Evolutionary conservation across 495 filamentous ascomycete genomes (phyloP), one percentile per base, ranked within the genome.

Genomic region (Melanomma pulvis-pyrius): DNA sequence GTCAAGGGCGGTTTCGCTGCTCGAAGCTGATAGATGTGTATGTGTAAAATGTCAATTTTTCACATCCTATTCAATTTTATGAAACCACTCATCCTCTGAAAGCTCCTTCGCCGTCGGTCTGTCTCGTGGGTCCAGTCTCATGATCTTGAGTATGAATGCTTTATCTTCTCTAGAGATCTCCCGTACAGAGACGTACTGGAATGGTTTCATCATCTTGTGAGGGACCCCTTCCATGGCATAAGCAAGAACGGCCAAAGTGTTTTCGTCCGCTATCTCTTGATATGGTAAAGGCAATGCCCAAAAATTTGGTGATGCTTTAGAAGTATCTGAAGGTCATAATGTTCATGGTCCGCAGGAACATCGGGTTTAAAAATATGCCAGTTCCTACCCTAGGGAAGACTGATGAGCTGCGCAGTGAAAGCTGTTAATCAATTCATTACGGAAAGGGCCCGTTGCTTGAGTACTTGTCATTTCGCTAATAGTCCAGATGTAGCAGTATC

Each of bases 361-460:
- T 73, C 69, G 7, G 79, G 79, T 57, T 76, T 78, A 60, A 80
- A 81, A n/a, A 80, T 76, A 65, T 76, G 74, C 63, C 73, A 81
- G 50, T 74, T 69, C 34, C 74, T 72, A 13, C 79, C 76, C 62
- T 72, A 80, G 21, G 81, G 52, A 24, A 81, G 69, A 63, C 66
- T 76, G 57, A 80, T 81, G 51, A 81, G 72, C 79, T 81, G 29
- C 46, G 62, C 56, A n/a, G n/a, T n/a, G n/a, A n/a, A 1, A 59
- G n/a, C 34, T 56, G 39, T 61, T 57, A 55, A 65, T 71, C 5
- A 70, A 64, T 49, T 29, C 11, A 24, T 21, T 17, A 30, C 17
- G 32, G 17, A 9, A 49, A 29, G 9, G 24, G 29, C 21, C 13
- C 5, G 3, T n/a, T 22, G 41, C 63, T 53, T 54, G 8, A 39